Base-by-base conservation (phyloP, 2,329 filamentous ascomycete species). In the Dactylellina haptotyla region DNA sequence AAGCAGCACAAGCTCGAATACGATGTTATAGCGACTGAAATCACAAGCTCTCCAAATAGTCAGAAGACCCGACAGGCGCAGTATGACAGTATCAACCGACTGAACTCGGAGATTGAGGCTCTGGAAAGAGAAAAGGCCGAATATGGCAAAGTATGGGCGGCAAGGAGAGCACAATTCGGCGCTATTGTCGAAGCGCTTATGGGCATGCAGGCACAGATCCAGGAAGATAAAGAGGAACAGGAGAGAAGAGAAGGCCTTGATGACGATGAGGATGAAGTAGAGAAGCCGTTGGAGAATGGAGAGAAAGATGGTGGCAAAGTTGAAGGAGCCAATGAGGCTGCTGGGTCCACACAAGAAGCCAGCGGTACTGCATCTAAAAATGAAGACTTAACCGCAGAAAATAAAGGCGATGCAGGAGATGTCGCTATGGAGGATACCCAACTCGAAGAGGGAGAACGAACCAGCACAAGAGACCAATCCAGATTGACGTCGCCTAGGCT, bases 211-310 rank as follows among this genome's bases (percentile, higher is more conserved):
- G 76, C 64, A 34, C 76, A 77, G 45, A 78, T 78, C 18, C 77
- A 77, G 41, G 77, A 78, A 46, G 77, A 78, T 62, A 78, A 78
- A 32, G 77, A 78, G 37, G 77, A 78, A 50, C 77, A 78, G 34
- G 77, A 76, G 70, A 65, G 70, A 10, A 54, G 70, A 18, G 70
- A 74, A 34, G 70, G 56, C 1, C 28, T 74, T 54, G 70, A 74
- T 39, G 70, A 74, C n/a, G 70, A 74, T 58, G 70, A 67, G 12
- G 63, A 67, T 1, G 70, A 74, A 48, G 70, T 62, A 14, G 70
- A 74, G 39, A 67, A 74, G 16, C 25, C 56, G 2, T 54, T 20
- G 2, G 59, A 72, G 9, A 39, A 43, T 20, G 69, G 48, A 12
- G 41, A 41, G 32, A 63, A 61, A 26, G 61, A 67, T 8, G 50